phyloP scores from a whole-genome alignment of 2,329 filamentous ascomycete genomes.

The Orbilia quercus region DNA sequence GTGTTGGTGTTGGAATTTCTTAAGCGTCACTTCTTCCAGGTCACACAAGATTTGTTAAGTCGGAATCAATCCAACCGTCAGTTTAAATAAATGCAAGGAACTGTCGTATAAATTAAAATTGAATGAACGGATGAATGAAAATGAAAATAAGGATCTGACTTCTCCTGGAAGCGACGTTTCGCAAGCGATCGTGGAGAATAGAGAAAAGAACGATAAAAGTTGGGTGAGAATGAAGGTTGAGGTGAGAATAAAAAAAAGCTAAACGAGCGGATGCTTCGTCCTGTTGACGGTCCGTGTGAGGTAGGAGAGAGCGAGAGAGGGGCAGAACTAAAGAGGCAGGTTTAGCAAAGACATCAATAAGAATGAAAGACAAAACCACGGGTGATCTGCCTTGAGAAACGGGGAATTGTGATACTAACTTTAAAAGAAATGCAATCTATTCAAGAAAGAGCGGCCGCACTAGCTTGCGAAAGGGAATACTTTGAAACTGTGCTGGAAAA shows the following conservation, averaged over 20 bases:
- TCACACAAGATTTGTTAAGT: no score
- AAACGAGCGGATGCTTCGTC: constrained; percentile 14
- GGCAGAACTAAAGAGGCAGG: constrained; percentile 35
- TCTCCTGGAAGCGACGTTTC: constrained; percentile 50
- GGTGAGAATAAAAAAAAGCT: constrained; percentile 31
- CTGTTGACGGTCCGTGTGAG: constrained; percentile 19
- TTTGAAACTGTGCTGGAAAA: constrained; percentile 53
- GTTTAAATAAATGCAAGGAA: constrained; percentile 41
- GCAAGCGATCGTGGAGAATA: constrained; percentile 34
- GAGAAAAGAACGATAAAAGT: constrained; percentile 10
- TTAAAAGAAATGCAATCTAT: constrained; percentile 52
- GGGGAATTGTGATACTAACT: constrained; percentile 49
- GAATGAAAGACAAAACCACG: constrained; percentile 42
- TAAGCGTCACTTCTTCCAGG: no score
- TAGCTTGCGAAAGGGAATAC: constrained; percentile 36
- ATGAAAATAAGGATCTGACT: constrained; percentile 37
- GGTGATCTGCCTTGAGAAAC: constrained; percentile 28
- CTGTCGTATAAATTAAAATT: constrained; percentile 53
- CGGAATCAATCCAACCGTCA: no score
- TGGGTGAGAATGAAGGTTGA: constrained; percentile 24
- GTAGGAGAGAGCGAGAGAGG: constrained; percentile 35
- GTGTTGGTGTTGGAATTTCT: no score
- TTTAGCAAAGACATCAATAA: constrained; percentile 45
- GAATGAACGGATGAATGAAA: constrained; percentile 35
- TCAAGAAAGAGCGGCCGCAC: constrained; percentile 39